Conservation (phyloP, 140 eudicot genomes). For the Flaveria floridana region DNA sequence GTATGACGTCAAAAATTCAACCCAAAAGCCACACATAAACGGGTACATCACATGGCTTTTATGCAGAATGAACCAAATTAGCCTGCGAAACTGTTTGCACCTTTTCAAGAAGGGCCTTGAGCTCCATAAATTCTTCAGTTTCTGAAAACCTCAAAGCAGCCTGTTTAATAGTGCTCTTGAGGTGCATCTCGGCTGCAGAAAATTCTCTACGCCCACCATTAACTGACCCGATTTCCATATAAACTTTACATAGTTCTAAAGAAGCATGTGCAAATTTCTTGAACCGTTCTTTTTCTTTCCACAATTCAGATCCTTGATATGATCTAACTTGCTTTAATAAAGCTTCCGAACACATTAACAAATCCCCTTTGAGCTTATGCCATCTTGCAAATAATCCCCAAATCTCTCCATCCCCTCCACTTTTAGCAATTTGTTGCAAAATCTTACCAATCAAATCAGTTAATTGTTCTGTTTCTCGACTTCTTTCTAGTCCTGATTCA, state of each 20-base stretch:
- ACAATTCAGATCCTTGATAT: slow-evolving; percentile 72
- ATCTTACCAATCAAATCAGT: slow-evolving; percentile 62
- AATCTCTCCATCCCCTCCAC: slow-evolving; percentile 55
- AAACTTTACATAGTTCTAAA: slow-evolving; percentile 73
- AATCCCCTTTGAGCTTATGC: slow-evolving; percentile 82
- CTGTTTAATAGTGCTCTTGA: slow-evolving; percentile 63
- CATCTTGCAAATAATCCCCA: slow-evolving; percentile 95
- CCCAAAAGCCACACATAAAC: too few relatives aligned
- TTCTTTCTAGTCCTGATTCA: slow-evolving; percentile 31
- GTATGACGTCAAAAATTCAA: not conserved
- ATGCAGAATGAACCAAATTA: slow-evolving; percentile 27
- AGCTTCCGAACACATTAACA: slow-evolving; percentile 83
- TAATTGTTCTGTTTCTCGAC: slow-evolving; percentile 54
- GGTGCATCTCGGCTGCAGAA: slow-evolving; percentile 82
- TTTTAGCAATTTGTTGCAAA: slow-evolving; percentile 58
- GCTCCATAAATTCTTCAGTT: slow-evolving; percentile 52
- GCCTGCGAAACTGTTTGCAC: slow-evolving; percentile 50
- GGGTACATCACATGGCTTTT: not conserved
- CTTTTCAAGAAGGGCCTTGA: slow-evolving; percentile 52
- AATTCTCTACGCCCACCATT: slow-evolving; percentile 51
- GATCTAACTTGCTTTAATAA: slow-evolving; percentile 80
- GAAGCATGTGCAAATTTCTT: slow-evolving; percentile 79
- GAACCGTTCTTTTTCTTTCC: slow-evolving; percentile 72
- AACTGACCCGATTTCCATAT: slow-evolving; percentile 48
- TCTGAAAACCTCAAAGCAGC: slow-evolving; percentile 59